Evolutionary conservation across 768 basidiomycete species (phyloP).

Genomic region (Boletus rufocinnamomeus): DNA sequence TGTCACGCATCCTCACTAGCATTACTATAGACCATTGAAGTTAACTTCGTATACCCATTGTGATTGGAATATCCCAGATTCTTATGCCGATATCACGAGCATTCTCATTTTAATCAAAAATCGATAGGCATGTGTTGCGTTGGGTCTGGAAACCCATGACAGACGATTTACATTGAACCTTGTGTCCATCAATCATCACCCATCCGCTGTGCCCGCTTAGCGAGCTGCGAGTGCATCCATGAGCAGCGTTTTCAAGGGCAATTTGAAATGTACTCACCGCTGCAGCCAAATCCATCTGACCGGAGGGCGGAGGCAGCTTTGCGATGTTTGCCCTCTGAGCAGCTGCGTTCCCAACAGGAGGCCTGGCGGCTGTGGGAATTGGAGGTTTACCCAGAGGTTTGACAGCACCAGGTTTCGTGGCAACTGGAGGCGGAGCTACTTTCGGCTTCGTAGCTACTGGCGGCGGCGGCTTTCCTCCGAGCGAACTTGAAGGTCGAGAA

Average conservation of each 20-base stretch:
- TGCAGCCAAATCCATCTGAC: constrained; percentile 82
- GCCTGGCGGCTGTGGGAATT: constrained; percentile 59
- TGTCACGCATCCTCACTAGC: constrained; percentile 14
- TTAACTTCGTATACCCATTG: constrained; percentile 31
- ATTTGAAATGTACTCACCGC: constrained; percentile 51
- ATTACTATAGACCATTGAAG: constrained; percentile 28
- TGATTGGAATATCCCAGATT: constrained; percentile 18
- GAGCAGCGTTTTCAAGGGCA: neutral
- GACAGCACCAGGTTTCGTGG: constrained; percentile 52
- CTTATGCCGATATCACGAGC: constrained; percentile 13
- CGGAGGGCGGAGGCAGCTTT: constrained; percentile 47
- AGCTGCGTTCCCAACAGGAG: constrained; percentile 38
- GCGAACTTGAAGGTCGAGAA: constrained; percentile 55
- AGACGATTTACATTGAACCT: neutral
- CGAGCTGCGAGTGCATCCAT: constrained; percentile 50
- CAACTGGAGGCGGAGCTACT: constrained; percentile 56
- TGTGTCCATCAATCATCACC: constrained; percentile 41
- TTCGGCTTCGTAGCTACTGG: constrained; percentile 68
- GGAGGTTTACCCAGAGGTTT: constrained; percentile 61
- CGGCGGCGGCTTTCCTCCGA: constrained; percentile 56
- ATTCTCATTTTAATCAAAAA: constrained; percentile 17
- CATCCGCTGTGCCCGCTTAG: constrained; percentile 72
- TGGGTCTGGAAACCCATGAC: constrained; percentile 2
- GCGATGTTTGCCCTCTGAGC: constrained; percentile 42
- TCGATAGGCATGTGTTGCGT: constrained; percentile 4